Percentiles rank a stretch among this genome's conserved stretches.
These are phyloP conservation scores for Didymella segeticola DNA, from an alignment of 2,329 filamentous ascomycete genomes.

Conservation along the genomic window DNA sequence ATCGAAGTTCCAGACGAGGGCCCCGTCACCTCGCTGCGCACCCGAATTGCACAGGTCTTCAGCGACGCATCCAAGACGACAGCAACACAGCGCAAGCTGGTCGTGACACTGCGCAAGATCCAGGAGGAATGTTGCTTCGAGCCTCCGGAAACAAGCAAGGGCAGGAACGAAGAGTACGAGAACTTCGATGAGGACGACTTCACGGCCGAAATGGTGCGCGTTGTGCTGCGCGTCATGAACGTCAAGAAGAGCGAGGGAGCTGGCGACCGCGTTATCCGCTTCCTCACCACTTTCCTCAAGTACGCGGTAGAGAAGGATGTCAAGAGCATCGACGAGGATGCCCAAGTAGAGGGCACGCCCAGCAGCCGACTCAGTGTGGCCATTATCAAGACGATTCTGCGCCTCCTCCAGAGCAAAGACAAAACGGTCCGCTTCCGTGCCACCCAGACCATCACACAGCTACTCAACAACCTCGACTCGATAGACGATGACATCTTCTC, in stretches of 20 bases:
- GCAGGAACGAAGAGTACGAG: constrained; percentile 54
- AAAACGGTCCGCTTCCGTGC: constrained; percentile 90
- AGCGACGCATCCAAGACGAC: constrained; percentile 80
- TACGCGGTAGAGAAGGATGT: constrained; percentile 65
- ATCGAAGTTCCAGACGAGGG: constrained; percentile 72
- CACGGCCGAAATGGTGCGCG: constrained; percentile 83
- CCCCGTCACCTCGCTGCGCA: constrained; percentile 72
- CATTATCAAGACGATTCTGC: constrained; percentile 75
- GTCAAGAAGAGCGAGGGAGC: constrained; percentile 92
- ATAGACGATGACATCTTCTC: constrained; percentile 93
- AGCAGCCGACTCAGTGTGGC: constrained; percentile 78
- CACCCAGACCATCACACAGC: constrained; percentile 87
- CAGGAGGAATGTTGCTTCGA: constrained; percentile 81
- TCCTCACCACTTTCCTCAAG: constrained; percentile 84
- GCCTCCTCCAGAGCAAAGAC: constrained; percentile 84
- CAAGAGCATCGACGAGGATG: constrained; percentile 68
- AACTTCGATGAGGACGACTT: constrained; percentile 87
- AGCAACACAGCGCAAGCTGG: constrained; percentile 87
- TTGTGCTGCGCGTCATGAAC: constrained; percentile 79
- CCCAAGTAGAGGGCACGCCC: constrained; percentile 80
- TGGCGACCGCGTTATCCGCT: constrained; percentile 84
- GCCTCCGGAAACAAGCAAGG: constrained; percentile 54
- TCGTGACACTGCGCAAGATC: constrained; percentile 85
- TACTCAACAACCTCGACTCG: constrained; percentile 89
- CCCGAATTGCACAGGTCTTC: constrained; percentile 69